Evolutionary conservation across 2,329 filamentous ascomycete species (phyloP), one percentile per base, ranked within the genome.

Genomic region (Trichoderma atrobrunneum): DNA sequence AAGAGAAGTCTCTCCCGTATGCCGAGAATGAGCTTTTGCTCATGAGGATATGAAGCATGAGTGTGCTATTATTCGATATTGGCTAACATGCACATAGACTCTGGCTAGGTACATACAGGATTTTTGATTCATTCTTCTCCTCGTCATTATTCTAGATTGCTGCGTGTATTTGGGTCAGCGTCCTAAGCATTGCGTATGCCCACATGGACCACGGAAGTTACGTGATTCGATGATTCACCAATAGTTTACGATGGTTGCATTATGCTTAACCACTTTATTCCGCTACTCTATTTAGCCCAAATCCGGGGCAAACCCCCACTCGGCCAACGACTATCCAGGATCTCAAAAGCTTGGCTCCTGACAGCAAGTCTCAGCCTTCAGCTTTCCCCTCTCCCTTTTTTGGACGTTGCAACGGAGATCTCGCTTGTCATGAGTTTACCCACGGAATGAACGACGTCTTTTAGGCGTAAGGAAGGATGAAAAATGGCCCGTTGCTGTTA

Each of bases 211-310:
- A 51, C 14, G n/a, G 26, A 64, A 8, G 36, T 12, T 48, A 16
- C 28, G 3, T 63, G 61, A 63, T 63, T 63, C 36, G 36, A 48
- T 39, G 36, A 24, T 14, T 54, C n/a, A 54, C 11, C 18, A 51
- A 39, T 10, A 28, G 2, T 30, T 26, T 28, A 12, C 11, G n/a
- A 63, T 28, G 36, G 36, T 48, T 12, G 24, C 60, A 48, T 63
- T 63, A 10, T 54, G 48, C 48, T 54, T 54, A 54, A 54, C 11
- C 21, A 24, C n/a, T 11, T 24, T 51, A 12, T 51, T 51, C n/a
- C 43, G 43, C 61, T 48, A 63, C 61, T 63, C 61, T 48, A 63
- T 63, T 48, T 59, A 59, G 39, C 48, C 65, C 65, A 39, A 43
- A 28, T 68, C 51, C 32, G 65, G 56, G 65, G 36, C 57, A 67